Evolutionary conservation across 306 rosid species (phyloP), one percentile per base, ranked within the genome.

Genomic region (Herpetospermum pedunculosum): DNA sequence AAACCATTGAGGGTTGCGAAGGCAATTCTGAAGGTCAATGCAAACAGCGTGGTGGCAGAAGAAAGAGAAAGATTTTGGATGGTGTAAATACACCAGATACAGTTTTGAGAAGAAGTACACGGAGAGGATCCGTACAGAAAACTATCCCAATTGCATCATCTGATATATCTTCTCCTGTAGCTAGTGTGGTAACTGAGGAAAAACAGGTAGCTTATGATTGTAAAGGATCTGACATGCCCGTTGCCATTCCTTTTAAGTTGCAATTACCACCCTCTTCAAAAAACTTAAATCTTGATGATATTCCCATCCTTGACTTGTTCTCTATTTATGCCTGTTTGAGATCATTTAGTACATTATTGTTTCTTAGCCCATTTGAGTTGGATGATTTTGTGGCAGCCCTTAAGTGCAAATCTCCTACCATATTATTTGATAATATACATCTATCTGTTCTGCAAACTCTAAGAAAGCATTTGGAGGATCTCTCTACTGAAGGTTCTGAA

Each of bases 291-390:
- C 80, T 95, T 80, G 92, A 81, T 53, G 88, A 73, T 38, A 79
- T 89, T 84, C 96, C 95, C 32, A 78, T 89, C 78, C 96, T 91
- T 83, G 96, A 91, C 52, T 70, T 91, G 65, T 95, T 95, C 82
- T 85, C 96, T n/a, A 81, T 95, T 62, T 91, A 89, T 81, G 77
- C 96, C 30, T 91, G 84, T 82, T 86, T 95, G 72, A 86, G 96
- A 80, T 91, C 99, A 16, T 94, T 94, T 81, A 94, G 99, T 74
- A 87, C 90, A 62, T 52, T 88, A 19, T 84, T 95, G 76, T 91
- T 88, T 85, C 84, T 95, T 86, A 95, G 99, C 80, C 97, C 97
- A 43, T 95, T 95, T 82, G 90, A 91, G 88, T 76, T 95, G 90
- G 96, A 88, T 82, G 92, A 89, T 80, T 87, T 95, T 75, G 96